Evolutionary conservation across 805 yeast species (phyloP), one percentile per base, ranked within the genome.

Genomic region (Lachancea sp.): DNA sequence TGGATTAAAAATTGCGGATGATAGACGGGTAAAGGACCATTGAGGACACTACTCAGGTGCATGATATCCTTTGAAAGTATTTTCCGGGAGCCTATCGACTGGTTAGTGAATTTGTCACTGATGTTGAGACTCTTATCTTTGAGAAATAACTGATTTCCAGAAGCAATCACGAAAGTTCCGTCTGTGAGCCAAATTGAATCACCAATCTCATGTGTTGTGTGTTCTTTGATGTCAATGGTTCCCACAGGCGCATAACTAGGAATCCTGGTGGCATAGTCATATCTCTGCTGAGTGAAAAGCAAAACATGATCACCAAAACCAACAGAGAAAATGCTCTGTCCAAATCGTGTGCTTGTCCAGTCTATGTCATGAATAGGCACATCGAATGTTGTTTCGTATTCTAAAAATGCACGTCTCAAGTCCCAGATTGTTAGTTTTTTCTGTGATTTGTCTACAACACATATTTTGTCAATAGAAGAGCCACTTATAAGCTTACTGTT

Each of bases 1-100:
- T 90, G 96, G 37, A 88, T 81, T 39, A 90, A 63, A 43, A 87
- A 74, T 61, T 89, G 96, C 0, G 98, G 98, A 57, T 91, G 97
- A 54, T 86, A 90, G 0, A 88, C 66, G 0, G 97, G 96, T 13
- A 91, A 62, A 0, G 95, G 93, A 27, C 97, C 97, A 65, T 90
- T 90, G 45, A 90, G 66, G 3, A 89, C 81, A 13, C 86, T 69
- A 41, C 83, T 85, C 46, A 90, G 70, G 53, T 82, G 84, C 48
- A 85, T 74, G 2, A 90, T 74, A 57, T 64, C 71, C 56, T 71
- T 71, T 1, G 72, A 67, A 10, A 79, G 69, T 35, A 80, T 79
- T 47, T 71, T 75, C 48, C 81, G 68, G 0, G 85, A 70, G 0
- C 84, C 83, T 39, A 82, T 71, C 1, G 82, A 75, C 45, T 69